Evolutionary conservation across 2,329 filamentous ascomycete species (phyloP).

Genomic region (Fusarium sp.): DNA sequence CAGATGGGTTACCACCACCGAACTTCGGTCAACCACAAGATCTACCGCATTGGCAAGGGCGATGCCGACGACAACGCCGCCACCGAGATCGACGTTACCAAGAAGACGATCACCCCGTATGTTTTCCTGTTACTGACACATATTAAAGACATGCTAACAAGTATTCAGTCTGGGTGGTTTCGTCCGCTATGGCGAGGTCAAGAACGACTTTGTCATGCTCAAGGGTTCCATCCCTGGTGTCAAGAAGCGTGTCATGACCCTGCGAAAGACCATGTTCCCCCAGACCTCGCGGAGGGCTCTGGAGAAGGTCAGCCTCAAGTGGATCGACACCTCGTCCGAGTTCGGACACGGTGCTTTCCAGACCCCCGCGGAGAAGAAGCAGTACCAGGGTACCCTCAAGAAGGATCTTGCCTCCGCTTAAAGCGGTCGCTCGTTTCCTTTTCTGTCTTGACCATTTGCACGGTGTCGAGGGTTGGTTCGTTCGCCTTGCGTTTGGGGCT

Average conservation of each 20-base stretch:
- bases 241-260: constrained; percentile 99
- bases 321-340: constrained; percentile 99
- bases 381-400: constrained; percentile 98
- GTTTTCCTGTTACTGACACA: constrained; percentile 56
- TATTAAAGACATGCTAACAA: constrained; percentile 48
- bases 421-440: constrained; percentile 53
- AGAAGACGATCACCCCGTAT: constrained; percentile 99
- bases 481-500: constrained; percentile 51
- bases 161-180: constrained; percentile 89
- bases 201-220: constrained; percentile 98
- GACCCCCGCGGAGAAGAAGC: constrained; percentile 97
- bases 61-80: constrained; percentile 91
- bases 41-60: constrained; percentile 98
- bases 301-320: constrained; percentile 99
- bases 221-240: constrained; percentile 98
- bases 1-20: constrained; percentile 99
- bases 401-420: constrained; percentile 79
- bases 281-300: constrained; percentile 96
- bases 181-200: constrained; percentile 98
- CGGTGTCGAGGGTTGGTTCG: constrained; percentile 65
- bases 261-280: constrained; percentile 98
- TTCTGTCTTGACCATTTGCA: constrained; percentile 62
- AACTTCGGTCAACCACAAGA: constrained; percentile 99
- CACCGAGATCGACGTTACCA: constrained; percentile 95
- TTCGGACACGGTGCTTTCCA: constrained; percentile 99